These are phyloP conservation scores for Auricularia heimuer DNA, from an alignment of 768 basidiomycete species.

Conservation along the genomic window DNA sequence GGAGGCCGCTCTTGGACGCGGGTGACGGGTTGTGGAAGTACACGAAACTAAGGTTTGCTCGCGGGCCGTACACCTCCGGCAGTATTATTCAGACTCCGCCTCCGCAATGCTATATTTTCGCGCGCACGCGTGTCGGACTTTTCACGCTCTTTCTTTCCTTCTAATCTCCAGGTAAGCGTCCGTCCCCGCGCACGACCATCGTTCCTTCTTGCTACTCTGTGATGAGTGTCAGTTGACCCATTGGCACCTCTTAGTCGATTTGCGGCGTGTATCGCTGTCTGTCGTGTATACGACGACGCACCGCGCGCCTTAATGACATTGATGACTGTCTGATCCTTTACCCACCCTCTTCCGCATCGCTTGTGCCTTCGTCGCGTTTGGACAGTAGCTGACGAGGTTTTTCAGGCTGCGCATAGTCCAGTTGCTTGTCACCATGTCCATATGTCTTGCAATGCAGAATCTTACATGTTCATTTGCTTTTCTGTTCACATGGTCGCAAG, in stretches of 20 bases:
- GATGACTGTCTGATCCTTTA: constrained; percentile 43
- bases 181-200: not conserved
- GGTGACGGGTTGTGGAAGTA: not conserved
- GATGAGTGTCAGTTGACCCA: constrained; percentile 74
- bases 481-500: too few relatives aligned
- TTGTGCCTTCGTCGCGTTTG: too few relatives aligned
- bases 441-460: too few relatives aligned
- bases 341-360: not conserved
- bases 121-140: not conserved
- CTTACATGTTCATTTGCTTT: too few relatives aligned
- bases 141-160: constrained; percentile 13
- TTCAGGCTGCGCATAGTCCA: too few relatives aligned
- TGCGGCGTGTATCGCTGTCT: constrained; percentile 14
- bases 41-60: constrained; percentile 5
- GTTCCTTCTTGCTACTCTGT: constrained; percentile 21
- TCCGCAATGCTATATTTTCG: not conserved
- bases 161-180: constrained; percentile 9
- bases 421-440: too few relatives aligned
- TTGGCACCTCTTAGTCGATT: constrained; percentile 94
- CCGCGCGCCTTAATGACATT: constrained; percentile 53
- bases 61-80: constrained; percentile 2
- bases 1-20: too few relatives aligned
- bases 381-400: too few relatives aligned
- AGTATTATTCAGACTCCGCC: constrained; percentile 4
- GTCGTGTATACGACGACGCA: constrained; percentile 12